Evolutionary conservation across 139 green algal species (phyloP).

Genomic region (Choricystis sp.): DNA sequence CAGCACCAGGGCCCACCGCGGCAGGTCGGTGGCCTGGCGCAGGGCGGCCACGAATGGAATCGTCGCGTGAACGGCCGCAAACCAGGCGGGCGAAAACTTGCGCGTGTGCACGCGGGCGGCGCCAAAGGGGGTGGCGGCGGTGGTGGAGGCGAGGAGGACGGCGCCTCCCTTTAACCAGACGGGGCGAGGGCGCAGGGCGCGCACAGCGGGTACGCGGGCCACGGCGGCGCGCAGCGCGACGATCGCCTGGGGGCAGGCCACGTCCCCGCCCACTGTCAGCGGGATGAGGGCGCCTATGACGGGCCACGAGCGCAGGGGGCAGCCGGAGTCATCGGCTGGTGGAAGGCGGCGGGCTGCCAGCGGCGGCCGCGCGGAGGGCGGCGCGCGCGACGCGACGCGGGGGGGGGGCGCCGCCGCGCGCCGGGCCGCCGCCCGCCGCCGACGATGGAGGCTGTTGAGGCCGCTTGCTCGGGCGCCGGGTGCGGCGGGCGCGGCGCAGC

Average conservation of each 20-base stretch:
- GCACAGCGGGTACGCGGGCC: constrained; percentile 36
- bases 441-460: too few species aligned
- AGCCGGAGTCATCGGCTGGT: neutral
- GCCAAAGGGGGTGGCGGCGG: constrained; percentile 59
- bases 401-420: too few species aligned
- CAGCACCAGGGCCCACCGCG: constrained; percentile 51
- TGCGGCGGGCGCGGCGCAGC: too few species aligned
- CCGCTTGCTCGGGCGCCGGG: too few species aligned
- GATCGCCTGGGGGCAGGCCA: constrained; percentile 55
- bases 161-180: constrained; percentile 10
- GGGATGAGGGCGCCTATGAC: constrained; percentile 30
- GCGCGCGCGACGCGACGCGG: too few species aligned
- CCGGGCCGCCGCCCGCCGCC: too few species aligned
- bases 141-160: constrained; percentile 28
- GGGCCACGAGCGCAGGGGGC: constrained; percentile 13
- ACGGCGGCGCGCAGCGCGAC: constrained; percentile 50
- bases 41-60: constrained; percentile 78
- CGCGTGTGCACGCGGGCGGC: constrained; percentile 54
- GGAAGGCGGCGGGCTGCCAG: neutral
- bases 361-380: too few species aligned
- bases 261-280: constrained; percentile 15
- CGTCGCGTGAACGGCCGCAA: constrained; percentile 69
- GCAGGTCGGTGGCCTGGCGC: constrained; percentile 76
- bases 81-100: constrained; percentile 75
- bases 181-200: constrained; percentile 45